Evolutionary conservation across 2,329 filamentous ascomycete genomes (phyloP), one percentile per base, ranked within the genome.

Genomic region (Neonectria sp.): DNA sequence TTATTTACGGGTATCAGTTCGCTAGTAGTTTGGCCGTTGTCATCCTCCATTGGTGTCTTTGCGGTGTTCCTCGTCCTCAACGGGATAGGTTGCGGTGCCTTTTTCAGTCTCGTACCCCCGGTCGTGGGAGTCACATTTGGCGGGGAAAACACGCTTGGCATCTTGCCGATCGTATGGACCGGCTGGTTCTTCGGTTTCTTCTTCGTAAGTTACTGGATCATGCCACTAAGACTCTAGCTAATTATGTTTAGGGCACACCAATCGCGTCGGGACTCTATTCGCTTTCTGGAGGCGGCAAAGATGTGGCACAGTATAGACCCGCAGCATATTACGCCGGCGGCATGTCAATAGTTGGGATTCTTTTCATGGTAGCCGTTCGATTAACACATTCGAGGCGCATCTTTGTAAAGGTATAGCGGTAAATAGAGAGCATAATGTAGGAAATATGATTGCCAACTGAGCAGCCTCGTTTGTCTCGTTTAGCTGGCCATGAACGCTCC

Each of bases 101-200:
- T 77, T 55, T 78, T 78, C n/a, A 78, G 76, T 25, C 61, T 78
- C 2, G 77, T 77, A 4, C 77, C 76, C 1, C 68, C 75, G 0
- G 74, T 74, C 27, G 40, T 78, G 4, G 74, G 77, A 1, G 71
- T 73, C 1, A 71, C 70, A 0, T 77, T 78, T 61, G 76, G 77
- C 0, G 29, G 53, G 3, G 72, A 74, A 35, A 74, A 74, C 5
- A 71, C 69, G 0, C 68, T 78, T 0, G 72, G 73, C 0, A 73
- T 76, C 1, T 53, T 78, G 0, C 76, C 76, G 0, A 74, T 78
- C 3, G 61, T 78, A 1, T 76, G 76, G 73, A 78, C 76, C 3
- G 74, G 74, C 0, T 78, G 76, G 76, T 77, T 77, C 13, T 76
- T 68, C 25, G 76, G 76, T 0, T 78, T 77, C 62, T 78, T 78